Base-by-base conservation (phyloP, 257 asterid species). In the Jacaranda copaia region DNA sequence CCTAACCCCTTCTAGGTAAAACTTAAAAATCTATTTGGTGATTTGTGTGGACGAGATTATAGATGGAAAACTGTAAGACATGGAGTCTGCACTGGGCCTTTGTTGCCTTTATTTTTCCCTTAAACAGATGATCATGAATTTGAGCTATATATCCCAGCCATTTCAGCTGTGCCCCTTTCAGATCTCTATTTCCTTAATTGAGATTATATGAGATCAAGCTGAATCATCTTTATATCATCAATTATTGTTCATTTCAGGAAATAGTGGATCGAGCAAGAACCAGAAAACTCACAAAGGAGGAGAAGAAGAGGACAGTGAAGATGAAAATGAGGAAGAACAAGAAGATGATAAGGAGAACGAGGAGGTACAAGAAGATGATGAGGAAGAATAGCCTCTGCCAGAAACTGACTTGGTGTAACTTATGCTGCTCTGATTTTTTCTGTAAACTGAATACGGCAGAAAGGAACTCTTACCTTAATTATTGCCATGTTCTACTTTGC, bases 241-340 rank as follows among this genome's bases (percentile, higher is more conserved):
- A 10, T 66, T 25, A 12, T 60, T 79, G 53, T 40, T 45, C 15
- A 16, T 77, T 78, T 63, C 78, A 88, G 92, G 87, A 72, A 72
- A 78, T 14, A 18, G 39, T 20, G 53, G 7, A n/a, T 61, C 87
- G 43, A 83, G 38, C 61, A 74, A 77, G 71, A 75, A 73, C 46
- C 53, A 81, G 77, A 75, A 75, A 75, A 72, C 76, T 42, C 8
- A 46, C 1, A 62, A 72, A 40, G 74, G 68, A 72, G 81, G 42
- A 16, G 52, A 73, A 10, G 14, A 18, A 0, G 72, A 73, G 46
- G 80, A 80, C 1, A 75, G 77, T 8, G 75, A 83, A 3, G 85
- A 62, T 0, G 76, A 61, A 25, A 68, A 74, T 0, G 81, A 73
- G 0, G 79, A 74, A 0, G 78, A 75, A 0, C 84, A 77, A 1